These are phyloP conservation scores for Blastobotrys illinoisensis DNA, from an alignment of 1,139 yeast genomes.

Conservation along the genomic window DNA sequence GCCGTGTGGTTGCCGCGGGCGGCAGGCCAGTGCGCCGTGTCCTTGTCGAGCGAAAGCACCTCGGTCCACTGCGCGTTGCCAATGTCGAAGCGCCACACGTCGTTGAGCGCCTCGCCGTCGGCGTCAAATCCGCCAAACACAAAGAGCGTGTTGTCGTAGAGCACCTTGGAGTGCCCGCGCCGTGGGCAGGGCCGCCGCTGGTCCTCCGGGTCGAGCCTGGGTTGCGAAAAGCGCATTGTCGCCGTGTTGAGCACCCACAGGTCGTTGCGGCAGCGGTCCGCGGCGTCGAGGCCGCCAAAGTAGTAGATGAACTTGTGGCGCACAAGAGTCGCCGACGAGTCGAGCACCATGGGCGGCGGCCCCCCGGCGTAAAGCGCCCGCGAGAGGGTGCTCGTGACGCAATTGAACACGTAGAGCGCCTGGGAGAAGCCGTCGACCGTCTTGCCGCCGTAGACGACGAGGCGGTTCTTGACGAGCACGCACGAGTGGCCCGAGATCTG, in stretches of 20 bases:
- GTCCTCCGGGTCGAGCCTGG: constrained; percentile 3
- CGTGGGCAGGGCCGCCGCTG: constrained; percentile 17
- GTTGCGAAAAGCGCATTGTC: constrained; percentile 13
- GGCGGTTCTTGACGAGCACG: constrained; percentile 14
- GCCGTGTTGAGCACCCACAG: constrained; percentile 18
- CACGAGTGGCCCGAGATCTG: constrained; percentile 21
- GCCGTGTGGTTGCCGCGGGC: constrained; percentile 22
- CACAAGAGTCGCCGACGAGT: constrained; percentile 17
- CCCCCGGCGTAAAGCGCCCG: constrained; percentile 16
- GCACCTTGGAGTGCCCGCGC: constrained; percentile 21
- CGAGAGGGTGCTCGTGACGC: constrained; percentile 18
- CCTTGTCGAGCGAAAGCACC: constrained; percentile 19
- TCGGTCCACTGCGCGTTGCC: constrained; percentile 15
- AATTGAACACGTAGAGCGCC: constrained; percentile 20
- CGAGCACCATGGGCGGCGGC: constrained; percentile 19
- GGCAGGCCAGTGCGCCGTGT: constrained; percentile 21
- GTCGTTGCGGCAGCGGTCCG: constrained; percentile 10
- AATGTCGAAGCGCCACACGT: constrained; percentile 22
- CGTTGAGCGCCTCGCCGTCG: constrained; percentile 16
- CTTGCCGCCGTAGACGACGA: constrained; percentile 23
- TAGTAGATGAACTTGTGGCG: constrained; percentile 17
- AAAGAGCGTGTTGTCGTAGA: constrained; percentile 12
- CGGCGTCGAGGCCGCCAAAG: constrained; percentile 22
- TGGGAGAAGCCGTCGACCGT: constrained; percentile 18
- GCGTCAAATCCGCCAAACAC: constrained; percentile 23